Evolutionary conservation across 495 filamentous ascomycete genomes (phyloP).

Genomic region (Penicillium lividum): DNA sequence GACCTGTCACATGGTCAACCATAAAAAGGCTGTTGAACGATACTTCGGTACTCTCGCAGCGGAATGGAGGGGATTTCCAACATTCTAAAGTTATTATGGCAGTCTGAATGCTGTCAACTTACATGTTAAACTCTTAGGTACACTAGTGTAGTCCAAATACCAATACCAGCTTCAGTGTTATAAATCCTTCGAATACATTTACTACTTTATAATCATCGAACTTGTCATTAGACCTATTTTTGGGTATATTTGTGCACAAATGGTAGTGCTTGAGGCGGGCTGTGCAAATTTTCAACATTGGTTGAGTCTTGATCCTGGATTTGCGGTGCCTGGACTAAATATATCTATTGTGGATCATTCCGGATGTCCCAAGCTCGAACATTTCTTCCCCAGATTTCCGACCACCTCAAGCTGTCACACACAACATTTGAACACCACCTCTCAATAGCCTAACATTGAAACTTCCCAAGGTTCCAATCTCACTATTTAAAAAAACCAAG

Average conservation of each 20-base stretch:
- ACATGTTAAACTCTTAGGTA: not conserved
- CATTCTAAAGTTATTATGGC: not conserved
- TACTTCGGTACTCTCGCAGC: not conserved
- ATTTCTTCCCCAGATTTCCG: conserved; percentile 14
- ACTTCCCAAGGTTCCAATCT: not conserved
- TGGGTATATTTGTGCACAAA: too few relatives aligned
- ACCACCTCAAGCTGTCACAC: not conserved
- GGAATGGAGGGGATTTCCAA: not conserved
- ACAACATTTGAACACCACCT: not conserved
- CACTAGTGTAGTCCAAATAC: conserved; percentile 1
- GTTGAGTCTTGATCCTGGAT: not conserved
- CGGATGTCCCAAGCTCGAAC: not conserved
- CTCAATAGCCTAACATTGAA: not conserved
- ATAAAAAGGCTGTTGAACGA: not conserved
- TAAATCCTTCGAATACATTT: too few relatives aligned
- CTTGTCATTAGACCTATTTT: too few relatives aligned
- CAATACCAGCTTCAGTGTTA: not conserved
- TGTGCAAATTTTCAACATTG: too few relatives aligned
- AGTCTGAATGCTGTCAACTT: not conserved
- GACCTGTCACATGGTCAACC: not conserved
- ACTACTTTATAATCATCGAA: too few relatives aligned
- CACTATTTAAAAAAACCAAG: not conserved
- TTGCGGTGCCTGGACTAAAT: not conserved
- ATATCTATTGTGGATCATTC: not conserved
- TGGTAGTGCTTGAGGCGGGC: too few relatives aligned